Evolutionary conservation across 148 eudicot species (phyloP).

Genomic region (Selenicereus undatus): DNA sequence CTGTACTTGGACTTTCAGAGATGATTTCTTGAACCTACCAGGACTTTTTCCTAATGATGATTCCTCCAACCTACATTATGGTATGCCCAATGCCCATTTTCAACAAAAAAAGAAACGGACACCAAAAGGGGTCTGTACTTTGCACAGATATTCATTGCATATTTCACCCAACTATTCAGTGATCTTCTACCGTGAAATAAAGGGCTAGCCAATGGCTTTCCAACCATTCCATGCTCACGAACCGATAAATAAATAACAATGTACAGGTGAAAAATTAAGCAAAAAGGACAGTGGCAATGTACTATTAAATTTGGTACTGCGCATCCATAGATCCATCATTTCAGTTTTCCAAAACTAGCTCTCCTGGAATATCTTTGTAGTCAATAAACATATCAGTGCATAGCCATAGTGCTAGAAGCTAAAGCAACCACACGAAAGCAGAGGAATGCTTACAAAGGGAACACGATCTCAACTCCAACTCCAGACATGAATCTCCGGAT

Average conservation of each 20-base stretch:
- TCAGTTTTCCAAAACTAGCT: background rate
- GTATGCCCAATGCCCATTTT: background rate
- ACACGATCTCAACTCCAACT: constrained; percentile 90
- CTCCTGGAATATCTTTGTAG: background rate
- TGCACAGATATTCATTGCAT: background rate
- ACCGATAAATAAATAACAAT: background rate
- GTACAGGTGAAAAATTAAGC: background rate
- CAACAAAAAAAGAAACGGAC: background rate
- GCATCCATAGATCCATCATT: background rate
- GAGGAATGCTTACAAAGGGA: constrained; percentile 72
- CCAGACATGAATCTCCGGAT: constrained; percentile 88
- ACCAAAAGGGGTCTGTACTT: background rate
- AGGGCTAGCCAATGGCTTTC: background rate
- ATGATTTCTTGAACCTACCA: too few relatives aligned
- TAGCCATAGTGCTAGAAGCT: background rate
- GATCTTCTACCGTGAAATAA: background rate
- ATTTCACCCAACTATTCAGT: background rate
- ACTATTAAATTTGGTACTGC: too few relatives aligned
- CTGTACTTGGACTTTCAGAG: too few relatives aligned
- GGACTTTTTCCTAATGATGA: too few relatives aligned
- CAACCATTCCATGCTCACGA: background rate
- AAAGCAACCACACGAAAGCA: background rate
- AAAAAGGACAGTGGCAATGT: background rate
- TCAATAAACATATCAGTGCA: background rate
- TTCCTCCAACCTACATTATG: too few relatives aligned